phyloP scores from a whole-genome alignment of 129 eudicot species.

The Smallanthus sonchifolius region DNA sequence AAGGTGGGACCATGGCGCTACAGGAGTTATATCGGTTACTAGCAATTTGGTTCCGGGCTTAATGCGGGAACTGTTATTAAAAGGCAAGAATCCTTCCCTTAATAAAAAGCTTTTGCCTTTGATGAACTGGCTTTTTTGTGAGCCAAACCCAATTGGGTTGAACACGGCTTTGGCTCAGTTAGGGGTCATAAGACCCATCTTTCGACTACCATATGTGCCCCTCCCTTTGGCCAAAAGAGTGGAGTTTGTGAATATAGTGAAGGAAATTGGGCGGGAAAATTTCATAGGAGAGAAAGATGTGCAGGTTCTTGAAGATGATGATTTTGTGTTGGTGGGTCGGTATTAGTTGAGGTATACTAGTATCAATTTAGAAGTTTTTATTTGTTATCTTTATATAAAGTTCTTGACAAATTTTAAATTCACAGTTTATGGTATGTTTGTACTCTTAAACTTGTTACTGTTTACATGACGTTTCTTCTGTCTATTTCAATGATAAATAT shows the following conservation, averaged over 20 bases:
- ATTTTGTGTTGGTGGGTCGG: constrained; percentile 64
- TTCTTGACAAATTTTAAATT: not conserved
- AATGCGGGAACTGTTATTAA: constrained; percentile 41
- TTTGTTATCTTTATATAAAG: not conserved
- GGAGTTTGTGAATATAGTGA: constrained; percentile 67
- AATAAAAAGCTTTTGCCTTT: constrained; percentile 56
- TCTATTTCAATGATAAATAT: not conserved
- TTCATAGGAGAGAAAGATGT: constrained; percentile 73
- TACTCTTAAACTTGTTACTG: not conserved
- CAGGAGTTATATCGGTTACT: constrained; percentile 55
- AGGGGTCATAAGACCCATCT: constrained; percentile 71
- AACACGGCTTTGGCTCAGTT: constrained; percentile 84
- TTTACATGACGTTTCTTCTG: not conserved
- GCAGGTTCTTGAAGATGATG: constrained; percentile 72
- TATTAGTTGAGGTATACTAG: constrained; percentile 35
- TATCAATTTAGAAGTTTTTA: not conserved
- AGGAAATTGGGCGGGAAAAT: constrained; percentile 63
- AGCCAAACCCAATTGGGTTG: constrained; percentile 78
- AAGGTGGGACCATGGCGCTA: constrained; percentile 56
- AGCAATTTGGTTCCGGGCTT: constrained; percentile 61
- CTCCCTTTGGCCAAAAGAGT: constrained; percentile 62
- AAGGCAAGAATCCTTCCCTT: constrained; percentile 45
- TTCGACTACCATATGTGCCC: constrained; percentile 77
- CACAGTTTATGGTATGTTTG: not conserved
- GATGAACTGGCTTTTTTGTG: constrained; percentile 69